phyloP scores from a whole-genome alignment of 2,329 filamentous ascomycete species.

The Chrysoporthe austroafricana region DNA sequence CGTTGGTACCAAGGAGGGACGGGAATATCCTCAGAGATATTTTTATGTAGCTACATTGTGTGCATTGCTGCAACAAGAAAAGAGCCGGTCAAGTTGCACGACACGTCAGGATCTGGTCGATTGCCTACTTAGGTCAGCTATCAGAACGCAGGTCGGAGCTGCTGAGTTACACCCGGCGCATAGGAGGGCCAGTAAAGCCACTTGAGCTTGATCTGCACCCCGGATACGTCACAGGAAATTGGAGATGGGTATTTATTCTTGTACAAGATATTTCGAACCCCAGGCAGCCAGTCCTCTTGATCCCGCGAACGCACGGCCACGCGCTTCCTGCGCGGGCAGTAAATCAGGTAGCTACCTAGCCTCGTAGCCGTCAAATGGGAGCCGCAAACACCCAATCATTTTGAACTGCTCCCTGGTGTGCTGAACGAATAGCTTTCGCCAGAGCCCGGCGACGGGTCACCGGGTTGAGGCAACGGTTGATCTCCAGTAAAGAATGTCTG shows the following conservation, averaged over 20 bases:
- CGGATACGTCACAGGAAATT: background rate
- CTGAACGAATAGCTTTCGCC: conserved; percentile 27
- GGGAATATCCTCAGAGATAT: background rate
- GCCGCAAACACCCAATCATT: background rate
- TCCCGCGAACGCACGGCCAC: background rate
- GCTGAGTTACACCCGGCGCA: background rate
- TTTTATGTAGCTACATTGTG: background rate
- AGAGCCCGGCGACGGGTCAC: conserved; percentile 24
- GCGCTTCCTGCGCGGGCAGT: background rate
- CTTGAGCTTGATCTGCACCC: background rate
- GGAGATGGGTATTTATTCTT: conserved; percentile 27
- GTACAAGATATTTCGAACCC: conserved; percentile 5
- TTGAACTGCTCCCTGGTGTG: conserved; percentile 26
- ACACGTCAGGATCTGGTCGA: background rate
- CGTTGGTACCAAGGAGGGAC: background rate
- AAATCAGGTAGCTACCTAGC: background rate
- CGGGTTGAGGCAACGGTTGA: conserved; percentile 4
- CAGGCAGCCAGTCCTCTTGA: background rate
- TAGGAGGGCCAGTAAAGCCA: background rate
- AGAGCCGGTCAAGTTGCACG: background rate
- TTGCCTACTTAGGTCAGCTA: background rate
- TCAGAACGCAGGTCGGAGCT: background rate
- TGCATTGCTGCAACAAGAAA: background rate
- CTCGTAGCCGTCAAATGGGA: background rate
- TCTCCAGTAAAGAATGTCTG: conserved; percentile 50